Conservation (phyloP, 495 filamentous ascomycete species). For the Aspergillus sparsus region DNA sequence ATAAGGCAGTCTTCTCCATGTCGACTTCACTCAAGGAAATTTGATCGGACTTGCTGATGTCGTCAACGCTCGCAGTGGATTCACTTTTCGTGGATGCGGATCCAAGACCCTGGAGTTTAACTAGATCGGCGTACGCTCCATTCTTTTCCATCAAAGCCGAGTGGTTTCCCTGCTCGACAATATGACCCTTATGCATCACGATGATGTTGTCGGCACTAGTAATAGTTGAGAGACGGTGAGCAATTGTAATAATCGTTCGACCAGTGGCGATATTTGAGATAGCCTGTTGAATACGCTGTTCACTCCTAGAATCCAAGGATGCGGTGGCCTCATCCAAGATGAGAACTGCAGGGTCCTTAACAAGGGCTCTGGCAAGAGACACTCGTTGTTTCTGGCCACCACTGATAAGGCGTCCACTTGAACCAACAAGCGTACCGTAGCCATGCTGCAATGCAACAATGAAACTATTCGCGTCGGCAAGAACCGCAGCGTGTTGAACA, state of each 20-base stretch:
- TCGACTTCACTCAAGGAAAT: conserved; percentile 28
- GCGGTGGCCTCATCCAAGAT: conserved; percentile 83
- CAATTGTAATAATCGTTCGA: conserved; percentile 51
- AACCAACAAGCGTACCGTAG: conserved; percentile 54
- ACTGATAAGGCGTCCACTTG: conserved; percentile 58
- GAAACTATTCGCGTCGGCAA: conserved; percentile 48
- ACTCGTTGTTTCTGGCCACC: conserved; percentile 66
- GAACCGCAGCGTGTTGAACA: conserved; percentile 39
- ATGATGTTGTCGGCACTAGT: conserved; percentile 67
- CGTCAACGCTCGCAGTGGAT: conserved; percentile 23
- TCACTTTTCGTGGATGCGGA: conserved; percentile 29
- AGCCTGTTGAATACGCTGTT: conserved; percentile 53
- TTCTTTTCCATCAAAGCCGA: conserved; percentile 37
- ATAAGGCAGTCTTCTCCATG: conserved; percentile 27
- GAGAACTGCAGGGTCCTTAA: conserved; percentile 78
- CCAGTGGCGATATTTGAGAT: conserved; percentile 48
- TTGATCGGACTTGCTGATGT: conserved; percentile 30
- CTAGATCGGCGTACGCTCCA: conserved; percentile 49
- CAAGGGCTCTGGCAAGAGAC: conserved; percentile 68
- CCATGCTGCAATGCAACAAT: conserved; percentile 51
- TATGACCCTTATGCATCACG: conserved; percentile 56
- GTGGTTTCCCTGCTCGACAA: conserved; percentile 59
- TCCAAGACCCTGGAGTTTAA: conserved; percentile 43
- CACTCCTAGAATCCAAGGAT: conserved; percentile 54
- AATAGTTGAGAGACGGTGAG: conserved; percentile 51